These are phyloP conservation scores for Baeospora myosura DNA, from an alignment of 1,284 basidiomycete genomes.

Conservation along the genomic window DNA sequence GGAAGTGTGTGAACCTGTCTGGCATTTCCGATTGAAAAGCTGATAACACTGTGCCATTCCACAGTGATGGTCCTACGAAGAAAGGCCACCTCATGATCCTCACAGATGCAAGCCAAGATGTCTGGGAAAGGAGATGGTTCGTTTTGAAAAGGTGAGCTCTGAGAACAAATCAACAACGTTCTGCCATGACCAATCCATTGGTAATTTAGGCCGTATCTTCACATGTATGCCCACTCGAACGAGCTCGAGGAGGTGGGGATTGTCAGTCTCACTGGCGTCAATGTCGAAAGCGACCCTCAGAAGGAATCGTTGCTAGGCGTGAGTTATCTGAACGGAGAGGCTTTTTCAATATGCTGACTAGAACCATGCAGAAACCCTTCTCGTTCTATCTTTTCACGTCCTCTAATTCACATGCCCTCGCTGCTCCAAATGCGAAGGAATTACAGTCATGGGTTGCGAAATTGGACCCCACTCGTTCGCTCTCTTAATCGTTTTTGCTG, in stretches of 20 bases:
- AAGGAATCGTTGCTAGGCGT: constrained; percentile 85
- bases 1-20: constrained; percentile 43
- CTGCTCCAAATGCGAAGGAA: constrained; percentile 74
- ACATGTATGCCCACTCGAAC: constrained; percentile 75
- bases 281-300: constrained; percentile 80
- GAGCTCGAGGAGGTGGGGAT: constrained; percentile 81
- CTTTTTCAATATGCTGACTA: background rate
- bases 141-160: constrained; percentile 71
- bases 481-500: constrained; percentile 27
- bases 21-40: too few species aligned
- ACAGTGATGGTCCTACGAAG: constrained; percentile 77
- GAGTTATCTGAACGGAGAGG: constrained; percentile 25
- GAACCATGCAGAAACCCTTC: constrained; percentile 56
- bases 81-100: constrained; percentile 78
- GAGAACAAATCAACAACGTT: background rate
- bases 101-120: constrained; percentile 69
- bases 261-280: constrained; percentile 79
- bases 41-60: constrained; percentile 7
- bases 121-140: constrained; percentile 83
- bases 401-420: constrained; percentile 84
- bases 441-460: constrained; percentile 77
- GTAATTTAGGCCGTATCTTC: constrained; percentile 75
- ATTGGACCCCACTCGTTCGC: constrained; percentile 67
- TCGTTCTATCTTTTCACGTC: constrained; percentile 86
- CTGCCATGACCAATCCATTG: too few species aligned